phyloP scores from a whole-genome alignment of 306 rosid species.

The Prunus davidiana region DNA sequence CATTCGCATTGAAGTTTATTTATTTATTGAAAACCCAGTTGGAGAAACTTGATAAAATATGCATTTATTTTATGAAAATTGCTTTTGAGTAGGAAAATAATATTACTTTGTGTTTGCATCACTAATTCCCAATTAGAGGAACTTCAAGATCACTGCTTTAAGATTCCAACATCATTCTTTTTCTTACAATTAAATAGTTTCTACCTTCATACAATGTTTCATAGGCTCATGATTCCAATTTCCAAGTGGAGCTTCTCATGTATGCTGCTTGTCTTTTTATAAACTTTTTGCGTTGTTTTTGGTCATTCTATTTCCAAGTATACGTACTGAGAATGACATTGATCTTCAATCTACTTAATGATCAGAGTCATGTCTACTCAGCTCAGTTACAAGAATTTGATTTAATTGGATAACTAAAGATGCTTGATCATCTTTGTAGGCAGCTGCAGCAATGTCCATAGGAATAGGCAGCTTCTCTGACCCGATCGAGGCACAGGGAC shows the following conservation, averaged over 20 bases:
- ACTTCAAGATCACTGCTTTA: neutral
- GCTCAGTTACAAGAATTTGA: neutral
- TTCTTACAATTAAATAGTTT: neutral
- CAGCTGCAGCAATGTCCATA: conserved; percentile 96
- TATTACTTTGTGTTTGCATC: neutral
- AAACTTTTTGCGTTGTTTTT: neutral
- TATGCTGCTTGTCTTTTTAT: no score
- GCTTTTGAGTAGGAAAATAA: neutral
- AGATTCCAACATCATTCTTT: neutral
- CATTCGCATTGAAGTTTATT: neutral
- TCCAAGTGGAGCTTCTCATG: neutral
- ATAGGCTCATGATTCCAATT: neutral
- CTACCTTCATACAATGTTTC: neutral
- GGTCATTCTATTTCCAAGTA: neutral
- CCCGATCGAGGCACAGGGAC: conserved; percentile 89
- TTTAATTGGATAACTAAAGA: conserved; percentile 1
- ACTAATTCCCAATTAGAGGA: neutral
- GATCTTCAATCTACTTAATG: neutral
- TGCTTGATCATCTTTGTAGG: conserved; percentile 44
- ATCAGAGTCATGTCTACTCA: neutral
- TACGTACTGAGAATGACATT: neutral
- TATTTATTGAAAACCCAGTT: neutral
- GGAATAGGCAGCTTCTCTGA: conserved; percentile 95
- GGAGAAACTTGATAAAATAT: neutral
- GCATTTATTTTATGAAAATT: conserved; percentile 4